These are phyloP conservation scores for Penium margaritaceum DNA, from an alignment of 139 green algal genomes.

Conservation along the genomic window DNA sequence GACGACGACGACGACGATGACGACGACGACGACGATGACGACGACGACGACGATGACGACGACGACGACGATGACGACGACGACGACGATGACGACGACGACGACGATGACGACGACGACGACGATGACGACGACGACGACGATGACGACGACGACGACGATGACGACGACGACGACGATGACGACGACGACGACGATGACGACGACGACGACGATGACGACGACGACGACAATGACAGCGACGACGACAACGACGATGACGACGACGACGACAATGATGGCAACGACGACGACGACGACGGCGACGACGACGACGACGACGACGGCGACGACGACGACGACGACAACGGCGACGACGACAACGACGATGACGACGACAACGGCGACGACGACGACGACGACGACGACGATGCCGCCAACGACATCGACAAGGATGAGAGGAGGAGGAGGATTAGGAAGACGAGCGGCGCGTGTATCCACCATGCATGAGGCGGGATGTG, in stretches of 20 bases:
- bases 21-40: background rate
- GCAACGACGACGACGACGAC: background rate
- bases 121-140: background rate
- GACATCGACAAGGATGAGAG: too few relatives aligned
- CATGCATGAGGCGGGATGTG: too few relatives aligned
- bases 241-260: background rate
- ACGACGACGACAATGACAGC: background rate
- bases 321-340: background rate
- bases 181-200: background rate
- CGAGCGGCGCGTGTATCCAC: too few relatives aligned
- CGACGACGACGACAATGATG: background rate
- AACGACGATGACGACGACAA: background rate
- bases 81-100: background rate
- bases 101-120: background rate
- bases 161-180: background rate
- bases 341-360: background rate
- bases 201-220: background rate
- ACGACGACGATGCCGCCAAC: background rate
- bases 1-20: slow-evolving; percentile 1
- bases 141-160: background rate
- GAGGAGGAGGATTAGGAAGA: too few relatives aligned
- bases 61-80: background rate
- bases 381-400: background rate
- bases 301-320: background rate
- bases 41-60: background rate